Conservation (phyloP, 305 asterid species). For the Fraxinus dipetala region DNA sequence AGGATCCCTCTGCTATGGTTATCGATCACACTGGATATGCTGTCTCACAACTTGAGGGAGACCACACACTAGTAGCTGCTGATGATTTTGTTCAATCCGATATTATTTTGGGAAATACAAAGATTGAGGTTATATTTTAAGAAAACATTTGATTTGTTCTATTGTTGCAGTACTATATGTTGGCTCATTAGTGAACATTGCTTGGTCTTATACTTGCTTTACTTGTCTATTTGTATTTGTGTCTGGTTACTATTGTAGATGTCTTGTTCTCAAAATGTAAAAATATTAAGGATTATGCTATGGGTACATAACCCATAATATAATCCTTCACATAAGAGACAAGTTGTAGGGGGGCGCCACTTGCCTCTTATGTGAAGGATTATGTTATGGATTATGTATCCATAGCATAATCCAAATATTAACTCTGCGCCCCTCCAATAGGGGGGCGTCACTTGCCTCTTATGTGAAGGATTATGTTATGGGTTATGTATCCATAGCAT, state of each 20-base stretch:
- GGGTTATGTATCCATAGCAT: no score
- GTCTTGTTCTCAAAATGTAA: background rate
- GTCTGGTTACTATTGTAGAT: slow-evolving; percentile 4
- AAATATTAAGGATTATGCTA: no score
- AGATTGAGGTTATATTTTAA: slow-evolving; percentile 49
- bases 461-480: no score
- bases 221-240: background rate
- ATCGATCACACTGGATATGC: slow-evolving; percentile 75
- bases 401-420: no score
- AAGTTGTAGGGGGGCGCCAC: no score
- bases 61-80: slow-evolving; percentile 65
- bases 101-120: slow-evolving; percentile 62
- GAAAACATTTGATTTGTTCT: background rate
- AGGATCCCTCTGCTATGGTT: slow-evolving; percentile 76
- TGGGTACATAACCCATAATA: no score
- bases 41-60: slow-evolving; percentile 62
- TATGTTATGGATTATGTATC: no score
- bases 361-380: no score
- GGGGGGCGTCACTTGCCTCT: no score
- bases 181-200: background rate
- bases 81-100: slow-evolving; percentile 65
- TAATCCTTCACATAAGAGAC: no score
- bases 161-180: background rate
- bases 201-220: background rate
- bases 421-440: no score